These are phyloP conservation scores for Epichloe bromicola DNA, from an alignment of 2,329 filamentous ascomycete species.

Conservation along the genomic window DNA sequence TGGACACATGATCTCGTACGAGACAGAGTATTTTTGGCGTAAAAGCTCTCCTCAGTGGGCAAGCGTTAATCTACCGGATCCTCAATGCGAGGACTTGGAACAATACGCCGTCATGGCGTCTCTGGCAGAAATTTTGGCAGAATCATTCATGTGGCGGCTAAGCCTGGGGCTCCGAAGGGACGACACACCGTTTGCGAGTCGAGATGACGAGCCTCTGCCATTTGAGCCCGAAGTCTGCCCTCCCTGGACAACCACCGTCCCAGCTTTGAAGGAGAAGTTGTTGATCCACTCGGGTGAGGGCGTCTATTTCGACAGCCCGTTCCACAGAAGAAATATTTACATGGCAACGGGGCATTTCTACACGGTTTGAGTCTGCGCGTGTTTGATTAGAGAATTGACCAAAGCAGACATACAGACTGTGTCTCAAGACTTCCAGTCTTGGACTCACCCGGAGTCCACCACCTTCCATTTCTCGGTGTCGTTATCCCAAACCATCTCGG, in stretches of 20 bases:
- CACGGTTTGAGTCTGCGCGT: constrained; percentile 7
- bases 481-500: constrained; percentile 4
- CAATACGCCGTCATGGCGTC: constrained; percentile 14
- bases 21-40: constrained; percentile 16
- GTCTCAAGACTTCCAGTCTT: neutral
- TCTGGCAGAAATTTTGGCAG: constrained; percentile 11
- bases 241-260: constrained; percentile 3
- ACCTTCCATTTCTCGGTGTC: neutral
- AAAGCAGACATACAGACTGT: too few relatives aligned
- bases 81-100: constrained; percentile 10
- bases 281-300: constrained; percentile 1
- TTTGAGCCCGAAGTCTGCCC: constrained; percentile 3
- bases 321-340: constrained; percentile 7
- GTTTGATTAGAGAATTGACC: too few relatives aligned
- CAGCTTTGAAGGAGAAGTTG: constrained; percentile 2
- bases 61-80: constrained; percentile 9
- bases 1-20: constrained; percentile 13
- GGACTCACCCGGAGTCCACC: neutral
- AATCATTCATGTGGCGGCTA: constrained; percentile 15
- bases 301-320: constrained; percentile 5
- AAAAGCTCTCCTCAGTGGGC: constrained; percentile 11
- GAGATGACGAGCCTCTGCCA: constrained; percentile 1
- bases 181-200: constrained; percentile 1
- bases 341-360: constrained; percentile 7
- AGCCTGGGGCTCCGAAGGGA: constrained; percentile 10